These are phyloP conservation scores for Pythium coloratum DNA, from an alignment of 352 stramenopile genomes.

Conservation along the genomic window DNA sequence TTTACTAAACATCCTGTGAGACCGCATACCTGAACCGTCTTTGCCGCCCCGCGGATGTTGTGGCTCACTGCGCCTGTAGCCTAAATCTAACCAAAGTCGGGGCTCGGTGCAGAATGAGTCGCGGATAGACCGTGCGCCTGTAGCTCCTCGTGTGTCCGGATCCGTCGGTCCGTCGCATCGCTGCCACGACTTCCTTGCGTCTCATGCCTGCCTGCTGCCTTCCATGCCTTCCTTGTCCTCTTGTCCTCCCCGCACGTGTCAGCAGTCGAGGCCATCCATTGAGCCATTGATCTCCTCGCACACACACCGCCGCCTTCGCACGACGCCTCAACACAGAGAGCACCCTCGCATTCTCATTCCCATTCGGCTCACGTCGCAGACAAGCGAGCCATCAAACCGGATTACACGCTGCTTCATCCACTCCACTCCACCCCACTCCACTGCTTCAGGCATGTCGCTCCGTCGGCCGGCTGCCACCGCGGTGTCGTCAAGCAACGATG, in stretches of 20 bases:
- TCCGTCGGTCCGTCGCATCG: neutral
- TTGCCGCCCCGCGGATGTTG: neutral
- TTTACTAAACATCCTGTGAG: neutral
- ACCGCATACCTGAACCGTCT: neutral
- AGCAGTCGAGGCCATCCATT: neutral
- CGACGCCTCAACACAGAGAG: neutral
- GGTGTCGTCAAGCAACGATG: neutral
- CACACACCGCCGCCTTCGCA: neutral
- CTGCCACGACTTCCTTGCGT: neutral
- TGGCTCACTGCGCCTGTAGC: neutral
- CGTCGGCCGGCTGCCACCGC: neutral
- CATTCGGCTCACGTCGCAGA: neutral
- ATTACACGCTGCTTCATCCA: too few relatives aligned
- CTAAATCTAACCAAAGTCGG: conserved; percentile 3
- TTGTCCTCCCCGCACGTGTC: neutral
- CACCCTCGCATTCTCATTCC: neutral
- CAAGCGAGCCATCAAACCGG: neutral
- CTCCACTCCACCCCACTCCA: too few relatives aligned
- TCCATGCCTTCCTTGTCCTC: neutral
- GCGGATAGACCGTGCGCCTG: neutral
- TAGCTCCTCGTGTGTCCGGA: neutral
- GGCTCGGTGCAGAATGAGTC: neutral
- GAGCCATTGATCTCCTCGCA: conserved; percentile 1
- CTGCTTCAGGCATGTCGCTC: neutral
- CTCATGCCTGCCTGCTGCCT: too few relatives aligned